Base-by-base conservation (phyloP, 1,284 basidiomycete species). In the Xanthoconium separans region DNA sequence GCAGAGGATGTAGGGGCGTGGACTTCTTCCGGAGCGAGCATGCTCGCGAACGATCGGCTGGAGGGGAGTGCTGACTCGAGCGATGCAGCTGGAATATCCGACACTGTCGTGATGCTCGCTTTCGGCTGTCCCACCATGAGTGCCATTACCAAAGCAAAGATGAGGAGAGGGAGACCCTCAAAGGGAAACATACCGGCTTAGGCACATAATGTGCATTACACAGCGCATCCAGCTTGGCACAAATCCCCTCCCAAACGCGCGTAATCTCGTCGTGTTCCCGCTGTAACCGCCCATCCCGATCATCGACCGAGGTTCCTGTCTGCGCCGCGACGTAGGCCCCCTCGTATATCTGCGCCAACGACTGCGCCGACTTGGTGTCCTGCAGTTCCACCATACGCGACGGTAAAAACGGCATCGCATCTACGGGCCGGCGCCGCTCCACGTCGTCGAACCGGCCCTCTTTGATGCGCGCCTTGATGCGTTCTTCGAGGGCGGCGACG, bases 131-230 rank as follows among this genome's bases (percentile, higher is more conserved):
- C 39, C 15, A 20, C n/a, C 24, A 40, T 54, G 16, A 55, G 58
- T 29, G 39, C 18, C 16, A 37, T 15, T 9, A 5, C 36, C 36
- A 15, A 7, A 16, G n/a, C 12, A 18, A 37, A 10, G 18, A n/a
- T 0, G 16, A 20, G 4, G 15, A 24, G 33, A 34, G n/a, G n/a
- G n/a, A n/a, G n/a, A n/a, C n/a, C n/a, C n/a, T n/a, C n/a, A n/a
- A n/a, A n/a, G 6, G 12, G 15, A 6, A 7, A 43, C 49, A 58
- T 61, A 94, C 94, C 68, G 89, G 85, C 73, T 98, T 98, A 5
- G 97, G 97, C 6, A 93, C 91, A 70, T 95, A 98, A 73, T 98
- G 93, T 4, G 95, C 88, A 68, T 97, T 98, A 69, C 89, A 92
- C 41, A 99, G 76, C 8, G 95, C 94, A 73, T 99, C 96, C 30